phyloP scores from a whole-genome alignment of 2,329 filamentous ascomycete genomes.

The Aspergillus quadrilineatus region DNA sequence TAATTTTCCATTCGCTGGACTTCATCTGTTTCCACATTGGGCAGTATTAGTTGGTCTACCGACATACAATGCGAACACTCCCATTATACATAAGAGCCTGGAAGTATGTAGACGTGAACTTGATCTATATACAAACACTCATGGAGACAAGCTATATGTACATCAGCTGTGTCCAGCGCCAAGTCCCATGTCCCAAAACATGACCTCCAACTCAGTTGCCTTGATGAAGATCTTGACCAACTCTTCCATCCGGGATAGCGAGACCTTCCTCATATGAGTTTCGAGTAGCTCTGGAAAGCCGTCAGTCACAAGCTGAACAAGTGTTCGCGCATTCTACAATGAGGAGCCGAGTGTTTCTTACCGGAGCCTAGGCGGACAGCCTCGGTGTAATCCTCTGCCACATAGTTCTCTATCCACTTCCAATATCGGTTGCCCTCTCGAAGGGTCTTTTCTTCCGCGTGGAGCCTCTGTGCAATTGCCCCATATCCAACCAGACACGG shows the following conservation, averaged over 20 bases:
- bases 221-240: conserved; percentile 81
- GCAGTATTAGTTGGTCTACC: too few species aligned
- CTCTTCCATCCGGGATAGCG: conserved; percentile 73
- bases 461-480: conserved; percentile 70
- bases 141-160: neutral
- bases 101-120: neutral
- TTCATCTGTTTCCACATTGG: too few species aligned
- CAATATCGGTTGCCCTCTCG: conserved; percentile 73
- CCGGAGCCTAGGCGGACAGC: conserved; percentile 70
- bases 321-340: neutral
- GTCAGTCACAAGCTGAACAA: conserved; percentile 8
- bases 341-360: conserved; percentile 40
- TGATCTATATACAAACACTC: neutral
- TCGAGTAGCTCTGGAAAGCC: conserved; percentile 66
- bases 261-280: conserved; percentile 69
- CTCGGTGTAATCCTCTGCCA: conserved; percentile 72
- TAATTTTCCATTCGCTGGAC: too few species aligned
- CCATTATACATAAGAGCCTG: neutral
- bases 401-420: conserved; percentile 89
- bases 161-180: conserved; percentile 19
- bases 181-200: conserved; percentile 71
- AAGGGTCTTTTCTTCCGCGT: conserved; percentile 59
- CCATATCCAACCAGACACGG: conserved; percentile 91
- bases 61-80: too few species aligned
- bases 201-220: conserved; percentile 76